Conservation (phyloP, 2,329 filamentous ascomycete genomes). For the Epichloe elymi region DNA sequence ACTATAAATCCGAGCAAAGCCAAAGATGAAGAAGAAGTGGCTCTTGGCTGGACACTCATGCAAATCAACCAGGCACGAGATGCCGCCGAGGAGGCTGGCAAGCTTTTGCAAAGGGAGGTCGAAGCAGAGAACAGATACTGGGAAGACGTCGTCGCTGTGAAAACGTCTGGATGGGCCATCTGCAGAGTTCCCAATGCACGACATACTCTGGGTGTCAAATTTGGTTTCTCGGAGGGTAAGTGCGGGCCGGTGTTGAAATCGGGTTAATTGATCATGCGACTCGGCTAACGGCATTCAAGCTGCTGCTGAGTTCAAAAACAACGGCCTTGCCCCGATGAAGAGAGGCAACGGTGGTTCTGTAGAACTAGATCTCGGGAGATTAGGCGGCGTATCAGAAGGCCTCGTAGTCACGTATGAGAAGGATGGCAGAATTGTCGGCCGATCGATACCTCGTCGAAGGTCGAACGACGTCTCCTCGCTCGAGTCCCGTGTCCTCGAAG, state of each 20-base stretch:
- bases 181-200: conserved; percentile 62
- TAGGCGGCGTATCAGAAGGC: conserved; percentile 39
- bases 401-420: conserved; percentile 55
- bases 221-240: conserved; percentile 69
- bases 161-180: conserved; percentile 74
- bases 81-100: conserved; percentile 57
- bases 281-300: conserved; percentile 20
- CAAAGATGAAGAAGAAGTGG: conserved; percentile 42
- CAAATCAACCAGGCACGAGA: conserved; percentile 64
- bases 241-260: background rate
- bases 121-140: conserved; percentile 75
- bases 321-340: conserved; percentile 69
- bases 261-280: background rate
- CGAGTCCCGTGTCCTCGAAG: conserved; percentile 57
- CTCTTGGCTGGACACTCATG: conserved; percentile 64
- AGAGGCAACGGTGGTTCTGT: conserved; percentile 63
- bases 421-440: conserved; percentile 44
- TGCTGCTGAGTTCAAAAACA: conserved; percentile 45
- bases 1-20: conserved; percentile 41
- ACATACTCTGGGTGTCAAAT: conserved; percentile 70
- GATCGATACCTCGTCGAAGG: conserved; percentile 36
- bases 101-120: conserved; percentile 63
- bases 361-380: conserved; percentile 51
- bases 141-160: conserved; percentile 71
- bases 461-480: conserved; percentile 40